Evolutionary conservation across 257 asterid species (phyloP).

Genomic region (Solanum piurae): DNA sequence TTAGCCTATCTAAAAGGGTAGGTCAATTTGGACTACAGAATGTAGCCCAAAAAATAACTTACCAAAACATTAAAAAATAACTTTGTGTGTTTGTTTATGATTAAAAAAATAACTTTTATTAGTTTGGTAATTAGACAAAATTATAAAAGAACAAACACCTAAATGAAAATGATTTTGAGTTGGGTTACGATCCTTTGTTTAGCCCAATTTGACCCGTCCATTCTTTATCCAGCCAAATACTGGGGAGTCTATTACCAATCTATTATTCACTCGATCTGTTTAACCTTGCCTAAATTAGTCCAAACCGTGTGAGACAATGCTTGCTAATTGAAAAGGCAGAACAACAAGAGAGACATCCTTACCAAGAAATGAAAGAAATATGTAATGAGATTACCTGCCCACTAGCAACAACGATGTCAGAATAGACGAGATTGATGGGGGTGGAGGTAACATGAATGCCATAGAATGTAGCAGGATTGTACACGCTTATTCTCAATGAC

Average conservation of each 20-base stretch:
- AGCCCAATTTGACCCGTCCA: not conserved
- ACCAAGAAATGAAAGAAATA: not conserved
- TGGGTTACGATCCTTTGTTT: not conserved
- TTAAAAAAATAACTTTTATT: not conserved
- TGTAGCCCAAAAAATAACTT: not conserved
- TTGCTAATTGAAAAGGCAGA: not conserved
- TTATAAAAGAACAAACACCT: not conserved
- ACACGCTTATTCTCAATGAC: slow-evolving; percentile 55
- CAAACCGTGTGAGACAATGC: not conserved
- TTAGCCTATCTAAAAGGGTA: not conserved
- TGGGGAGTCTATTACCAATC: not conserved
- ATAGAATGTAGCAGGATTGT: slow-evolving; percentile 87
- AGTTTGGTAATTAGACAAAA: not conserved
- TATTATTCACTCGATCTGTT: not conserved
- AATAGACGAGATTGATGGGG: slow-evolving; percentile 65
- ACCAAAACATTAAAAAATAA: not conserved
- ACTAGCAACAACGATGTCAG: slow-evolving; percentile 65
- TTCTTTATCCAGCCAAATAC: not conserved
- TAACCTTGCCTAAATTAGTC: not conserved
- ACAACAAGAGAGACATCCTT: not conserved
- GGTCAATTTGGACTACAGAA: not conserved
- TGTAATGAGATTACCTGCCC: slow-evolving; percentile 47
- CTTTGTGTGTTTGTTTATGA: not conserved
- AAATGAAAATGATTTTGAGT: not conserved
- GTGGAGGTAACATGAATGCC: slow-evolving; percentile 79